Evolutionary conservation across 257 asterid species (phyloP).

Genomic region (Nicotiana otophora): DNA sequence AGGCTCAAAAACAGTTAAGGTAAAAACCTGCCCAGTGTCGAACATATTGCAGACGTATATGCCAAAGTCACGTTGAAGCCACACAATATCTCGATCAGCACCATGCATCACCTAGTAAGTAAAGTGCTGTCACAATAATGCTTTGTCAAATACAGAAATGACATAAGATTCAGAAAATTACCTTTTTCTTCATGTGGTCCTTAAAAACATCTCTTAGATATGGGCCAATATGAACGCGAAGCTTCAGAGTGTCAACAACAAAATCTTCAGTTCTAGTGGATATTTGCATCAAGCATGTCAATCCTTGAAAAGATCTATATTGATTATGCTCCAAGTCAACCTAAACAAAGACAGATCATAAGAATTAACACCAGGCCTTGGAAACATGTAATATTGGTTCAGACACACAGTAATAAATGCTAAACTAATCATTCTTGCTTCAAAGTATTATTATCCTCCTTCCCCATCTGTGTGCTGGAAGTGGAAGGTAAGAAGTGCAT

Average conservation of each 20-base stretch:
- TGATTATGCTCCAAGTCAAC: conserved; percentile 98
- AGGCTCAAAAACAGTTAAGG: not conserved
- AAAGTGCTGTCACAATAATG: not conserved
- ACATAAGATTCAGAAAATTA: conserved; percentile 18
- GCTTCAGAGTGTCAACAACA: conserved; percentile 84
- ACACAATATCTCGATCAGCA: conserved; percentile 77
- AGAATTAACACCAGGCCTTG: not conserved
- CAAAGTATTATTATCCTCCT: not conserved
- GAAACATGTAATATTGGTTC: not conserved
- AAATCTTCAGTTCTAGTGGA: conserved; percentile 95
- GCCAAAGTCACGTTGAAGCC: conserved; percentile 98
- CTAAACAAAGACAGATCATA: conserved; percentile 34
- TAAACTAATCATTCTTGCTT: not conserved
- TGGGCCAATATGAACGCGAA: conserved; percentile 89
- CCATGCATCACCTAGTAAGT: conserved; percentile 90
- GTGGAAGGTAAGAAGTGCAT: not conserved
- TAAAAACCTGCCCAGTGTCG: conserved; percentile 92
- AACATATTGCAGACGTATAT: conserved; percentile 94
- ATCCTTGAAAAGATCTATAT: conserved; percentile 93
- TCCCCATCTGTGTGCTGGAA: not conserved
- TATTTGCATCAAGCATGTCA: conserved; percentile 98
- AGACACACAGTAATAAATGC: not conserved
- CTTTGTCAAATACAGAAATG: conserved; percentile 5
- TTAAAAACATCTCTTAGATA: conserved; percentile 82
- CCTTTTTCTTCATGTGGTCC: conserved; percentile 90